A percentile compares a stretch with the other conserved stretches of the same genome.
Evolutionary conservation across 345 rosid species (phyloP).

Genomic region (Hibiscus tridactylites): DNA sequence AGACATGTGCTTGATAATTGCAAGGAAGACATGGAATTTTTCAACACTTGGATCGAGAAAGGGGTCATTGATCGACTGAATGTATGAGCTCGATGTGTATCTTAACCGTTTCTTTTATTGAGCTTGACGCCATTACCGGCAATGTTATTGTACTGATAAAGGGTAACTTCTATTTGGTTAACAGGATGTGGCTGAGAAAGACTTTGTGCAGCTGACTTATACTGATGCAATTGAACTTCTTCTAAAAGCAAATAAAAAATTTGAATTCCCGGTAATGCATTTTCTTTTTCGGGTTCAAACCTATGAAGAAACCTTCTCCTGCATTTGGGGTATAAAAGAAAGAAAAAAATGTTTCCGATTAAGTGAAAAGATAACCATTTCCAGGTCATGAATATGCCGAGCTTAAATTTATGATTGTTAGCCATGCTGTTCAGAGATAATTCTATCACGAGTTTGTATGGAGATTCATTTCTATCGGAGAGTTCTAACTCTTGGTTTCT

Average conservation of each 20-base stretch:
- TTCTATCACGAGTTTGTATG: background rate
- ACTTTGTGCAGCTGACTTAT: constrained; percentile 80
- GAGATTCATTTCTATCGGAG: background rate
- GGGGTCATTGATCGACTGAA: constrained; percentile 79
- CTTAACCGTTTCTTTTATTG: background rate
- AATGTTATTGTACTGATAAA: constrained; percentile 1
- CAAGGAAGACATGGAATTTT: constrained; percentile 98
- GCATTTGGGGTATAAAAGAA: background rate
- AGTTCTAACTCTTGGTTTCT: background rate
- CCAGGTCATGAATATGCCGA: background rate
- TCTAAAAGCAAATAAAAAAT: constrained; percentile 65
- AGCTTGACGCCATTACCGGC: background rate
- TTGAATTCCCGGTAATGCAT: constrained; percentile 73
- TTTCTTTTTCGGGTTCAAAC: background rate
- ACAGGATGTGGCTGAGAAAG: constrained; percentile 83
- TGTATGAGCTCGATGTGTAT: constrained; percentile 43
- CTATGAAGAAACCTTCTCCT: background rate
- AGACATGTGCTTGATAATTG: constrained; percentile 76
- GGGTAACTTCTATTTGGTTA: constrained; percentile 11
- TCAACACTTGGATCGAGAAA: constrained; percentile 94
- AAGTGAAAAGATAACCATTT: background rate
- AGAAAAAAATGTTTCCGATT: background rate
- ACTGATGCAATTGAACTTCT: constrained; percentile 88
- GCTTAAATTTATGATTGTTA: background rate
- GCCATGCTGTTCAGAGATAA: background rate